Evolutionary conservation across 768 basidiomycete genomes (phyloP), one percentile per base, ranked within the genome.

Genomic region (Trametes gibbosa): DNA sequence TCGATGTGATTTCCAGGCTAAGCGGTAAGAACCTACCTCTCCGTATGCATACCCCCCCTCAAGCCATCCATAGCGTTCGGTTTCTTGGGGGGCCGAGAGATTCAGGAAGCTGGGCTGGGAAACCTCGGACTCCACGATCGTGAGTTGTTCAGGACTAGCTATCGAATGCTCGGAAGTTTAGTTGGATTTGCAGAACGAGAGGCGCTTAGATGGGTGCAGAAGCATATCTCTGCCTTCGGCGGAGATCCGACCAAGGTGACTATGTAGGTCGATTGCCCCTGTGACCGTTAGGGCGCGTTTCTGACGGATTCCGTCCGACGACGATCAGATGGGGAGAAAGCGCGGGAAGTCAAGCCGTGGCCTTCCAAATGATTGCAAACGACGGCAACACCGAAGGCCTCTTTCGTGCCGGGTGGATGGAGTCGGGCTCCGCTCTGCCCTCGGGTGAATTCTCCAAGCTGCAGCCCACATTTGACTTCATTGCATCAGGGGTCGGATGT

Each of bases 211-310:
- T 76, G 78, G 64, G 72, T 78, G 0, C 71, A 74, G 48, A 46
- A 43, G 41, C 34, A 51, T 24, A 46, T 52, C 40, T 29, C 48
- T 19, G 23, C 48, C 4, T 54, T 48, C 46, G 56, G 79, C 14
- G 78, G 79, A 0, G 79, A 81, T 65, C 78, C 74, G 1, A 63
- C 40, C 19, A 76, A 76, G 56, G 77, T 81, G 24, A 80, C 77
- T 0, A 48, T 58, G 39, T 59, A 24, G 10, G 53, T 14, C 21
- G 2, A 10, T 10, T 10, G 10, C 29, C 29, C 29, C 29, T 32
- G 5, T 10, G 29, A 32, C 10, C 29, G 29, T 32, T 32, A 4
- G 29, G 29, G 29, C 10, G 29, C 10, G 10, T 10, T 10, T 32
- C 29, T 32, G 29, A 32, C 29, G 29, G 10, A 32, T 5, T 32